Base-by-base conservation (phyloP, 345 rosid species). In the Brassica rapa region DNA sequence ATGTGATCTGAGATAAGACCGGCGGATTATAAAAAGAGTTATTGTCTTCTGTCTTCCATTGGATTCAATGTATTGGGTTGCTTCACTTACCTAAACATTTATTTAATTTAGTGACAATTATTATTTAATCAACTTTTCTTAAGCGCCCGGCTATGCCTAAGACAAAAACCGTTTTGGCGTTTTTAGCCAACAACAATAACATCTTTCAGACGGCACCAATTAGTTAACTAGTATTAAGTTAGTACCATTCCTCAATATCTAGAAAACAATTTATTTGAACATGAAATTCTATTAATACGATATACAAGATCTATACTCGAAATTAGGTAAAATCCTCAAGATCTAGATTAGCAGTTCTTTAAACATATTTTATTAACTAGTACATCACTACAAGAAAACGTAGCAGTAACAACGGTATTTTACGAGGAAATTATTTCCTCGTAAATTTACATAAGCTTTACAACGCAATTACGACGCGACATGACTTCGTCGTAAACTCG, bases 1-100 rank as follows among this genome's bases (percentile, higher is more conserved):
- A 75, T 80, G 83, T 80, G 83, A 64, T 41, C 33, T 15, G 60
- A 65, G 80, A 75, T 71, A 80, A 71, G 76, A 80, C 73, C 80
- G 83, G 83, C 83, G 80, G 75, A 75, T 80, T 80, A 74, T 64
- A 70, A 74, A 75, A 12, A 2, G 68, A 41, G 37, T 19, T 62
- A 1, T 1, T 62, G 71, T 79, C 33, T 72, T 53, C 66, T 66
- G 62, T 75, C 76, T 63, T 70, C 24, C 63, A 32, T 60, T 75
- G 63, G 62, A 60, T 80, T 80, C 80, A 80, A 75, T 80, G 80
- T 70, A 80, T 80, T 56, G 25, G 51, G 81, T 70, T 56, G 75
- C 62, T 75, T 70, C 64, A 75, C 35, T 55, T 33, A 74, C 76
- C 62, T 43, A 74, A 60, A 39, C 77, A 75, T 43, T 68, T 74